Evolutionary conservation across 345 rosid species (phyloP), one percentile per base, ranked within the genome.

Genomic region (Melaleuca quinquenervia): DNA sequence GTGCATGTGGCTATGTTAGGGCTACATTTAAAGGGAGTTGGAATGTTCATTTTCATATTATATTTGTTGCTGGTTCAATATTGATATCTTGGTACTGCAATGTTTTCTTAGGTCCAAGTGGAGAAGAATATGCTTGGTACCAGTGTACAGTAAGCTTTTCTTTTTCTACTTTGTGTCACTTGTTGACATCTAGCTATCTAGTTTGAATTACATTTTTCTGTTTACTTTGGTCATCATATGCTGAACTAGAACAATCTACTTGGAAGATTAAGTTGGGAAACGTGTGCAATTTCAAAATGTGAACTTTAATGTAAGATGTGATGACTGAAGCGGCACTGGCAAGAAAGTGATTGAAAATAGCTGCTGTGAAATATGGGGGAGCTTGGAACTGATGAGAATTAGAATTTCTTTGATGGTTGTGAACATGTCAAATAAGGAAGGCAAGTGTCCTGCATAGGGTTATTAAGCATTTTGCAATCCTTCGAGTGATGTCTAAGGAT

Each of bases 61-160:
- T 70, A 48, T 70, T 70, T 70, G 24, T 36, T 36, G 80, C 36
- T 70, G 36, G 48, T 41, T 70, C 48, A 3, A 70, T 70, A 70
- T 70, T 11, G 32, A 70, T 36, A 32, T 82, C 84, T 49, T 82
- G 26, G 49, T 74, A 82, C 84, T 86, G 86, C 82, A 36, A 36
- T 70, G 80, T 36, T 82, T n/a, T 62, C 82, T 88, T 90, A 95
- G 99, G 99, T 85, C 98, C 98, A 51, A 94, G 89, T 85, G 99
- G 97, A 89, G 98, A 97, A 92, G 94, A 94, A 88, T 95, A 93
- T 89, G 99, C 98, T 7, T 97, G 99, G 99, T 97, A 96, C 88
- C 99, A 97, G 93, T 97, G 99, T 89, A 97, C 97, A 88, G 99
- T 97, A 94, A 83, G 93, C n/a, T n/a, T 82, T 27, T 62, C 32